These are phyloP conservation scores for Phytophthora crassamura DNA, from an alignment of 352 stramenopile species.

Conservation along the genomic window DNA sequence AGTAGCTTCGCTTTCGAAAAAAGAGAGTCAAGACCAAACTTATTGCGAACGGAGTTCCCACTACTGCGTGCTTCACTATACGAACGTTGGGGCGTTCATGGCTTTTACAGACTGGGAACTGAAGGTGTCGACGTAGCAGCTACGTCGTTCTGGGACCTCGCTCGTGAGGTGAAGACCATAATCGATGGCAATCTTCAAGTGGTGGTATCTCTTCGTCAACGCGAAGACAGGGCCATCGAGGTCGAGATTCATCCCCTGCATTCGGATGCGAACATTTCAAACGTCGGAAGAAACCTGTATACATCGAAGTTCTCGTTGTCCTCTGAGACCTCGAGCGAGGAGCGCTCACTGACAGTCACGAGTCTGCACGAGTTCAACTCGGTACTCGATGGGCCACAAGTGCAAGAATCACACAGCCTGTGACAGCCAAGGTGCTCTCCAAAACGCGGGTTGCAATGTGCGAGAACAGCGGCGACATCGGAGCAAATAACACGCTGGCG, in stretches of 20 bases:
- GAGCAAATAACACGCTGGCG: no score
- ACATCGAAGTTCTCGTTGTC: no score
- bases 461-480: no score
- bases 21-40: no score
- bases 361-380: no score
- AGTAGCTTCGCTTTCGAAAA: not conserved
- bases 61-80: slow-evolving; percentile 13
- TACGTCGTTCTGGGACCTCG: slow-evolving; percentile 44
- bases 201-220: slow-evolving; percentile 6
- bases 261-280: slow-evolving; percentile 20
- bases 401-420: no score
- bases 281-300: no score
- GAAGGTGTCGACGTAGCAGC: slow-evolving; percentile 19
- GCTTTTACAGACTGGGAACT: slow-evolving; percentile 3
- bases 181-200: slow-evolving; percentile 6
- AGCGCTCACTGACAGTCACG: no score
- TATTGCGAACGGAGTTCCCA: slow-evolving; percentile 10
- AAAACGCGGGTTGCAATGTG: no score
- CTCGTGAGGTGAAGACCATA: slow-evolving; percentile 28
- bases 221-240: not conserved
- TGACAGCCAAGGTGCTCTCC: no score
- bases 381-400: no score
- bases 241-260: slow-evolving; percentile 1
- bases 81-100: slow-evolving; percentile 33
- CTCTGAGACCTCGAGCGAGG: no score